Evolutionary conservation across 2,329 filamentous ascomycete species (phyloP).

Genomic region (Colletotrichum phormii): DNA sequence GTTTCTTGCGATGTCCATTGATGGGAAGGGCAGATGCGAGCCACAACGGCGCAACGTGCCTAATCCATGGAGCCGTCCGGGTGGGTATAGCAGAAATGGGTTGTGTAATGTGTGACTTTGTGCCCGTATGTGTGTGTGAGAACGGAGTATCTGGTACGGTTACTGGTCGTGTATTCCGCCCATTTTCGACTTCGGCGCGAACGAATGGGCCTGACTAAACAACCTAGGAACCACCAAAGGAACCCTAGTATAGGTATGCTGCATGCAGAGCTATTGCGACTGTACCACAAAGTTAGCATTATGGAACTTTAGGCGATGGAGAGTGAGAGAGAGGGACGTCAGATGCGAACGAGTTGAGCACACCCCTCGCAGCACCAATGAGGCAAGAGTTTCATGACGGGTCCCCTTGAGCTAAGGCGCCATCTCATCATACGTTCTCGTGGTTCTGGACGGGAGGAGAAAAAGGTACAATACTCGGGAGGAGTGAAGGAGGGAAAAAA

Average conservation of each 20-base stretch:
- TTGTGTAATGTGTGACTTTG: not conserved
- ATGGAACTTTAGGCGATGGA: slow-evolving; percentile 1
- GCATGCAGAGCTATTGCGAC: slow-evolving; percentile 1
- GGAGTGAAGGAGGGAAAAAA: not conserved
- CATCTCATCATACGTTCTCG: slow-evolving; percentile 30
- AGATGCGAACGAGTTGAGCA: slow-evolving; percentile 19
- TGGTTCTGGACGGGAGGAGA: not conserved
- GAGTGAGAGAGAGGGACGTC: slow-evolving; percentile 7
- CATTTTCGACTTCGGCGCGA: not conserved
- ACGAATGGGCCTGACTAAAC: slow-evolving; percentile 11
- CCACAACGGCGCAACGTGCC: slow-evolving; percentile 33
- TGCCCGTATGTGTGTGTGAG: not conserved
- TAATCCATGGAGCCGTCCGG: slow-evolving; percentile 32
- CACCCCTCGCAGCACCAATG: slow-evolving; percentile 29
- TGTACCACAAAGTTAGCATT: not conserved
- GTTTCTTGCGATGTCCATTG: not conserved
- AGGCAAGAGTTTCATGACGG: slow-evolving; percentile 29
- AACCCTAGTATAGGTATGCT: not conserved
- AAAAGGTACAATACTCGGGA: not conserved
- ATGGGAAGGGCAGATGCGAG: slow-evolving; percentile 26
- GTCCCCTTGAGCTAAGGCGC: slow-evolving; percentile 24
- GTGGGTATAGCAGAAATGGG: slow-evolving; percentile 23
- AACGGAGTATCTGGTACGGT: not conserved
- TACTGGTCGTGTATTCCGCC: not conserved
- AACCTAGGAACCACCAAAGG: not conserved